These are phyloP conservation scores for Chrysoporthe austroafricana DNA, from an alignment of 2,329 filamentous ascomycete species.

Conservation along the genomic window DNA sequence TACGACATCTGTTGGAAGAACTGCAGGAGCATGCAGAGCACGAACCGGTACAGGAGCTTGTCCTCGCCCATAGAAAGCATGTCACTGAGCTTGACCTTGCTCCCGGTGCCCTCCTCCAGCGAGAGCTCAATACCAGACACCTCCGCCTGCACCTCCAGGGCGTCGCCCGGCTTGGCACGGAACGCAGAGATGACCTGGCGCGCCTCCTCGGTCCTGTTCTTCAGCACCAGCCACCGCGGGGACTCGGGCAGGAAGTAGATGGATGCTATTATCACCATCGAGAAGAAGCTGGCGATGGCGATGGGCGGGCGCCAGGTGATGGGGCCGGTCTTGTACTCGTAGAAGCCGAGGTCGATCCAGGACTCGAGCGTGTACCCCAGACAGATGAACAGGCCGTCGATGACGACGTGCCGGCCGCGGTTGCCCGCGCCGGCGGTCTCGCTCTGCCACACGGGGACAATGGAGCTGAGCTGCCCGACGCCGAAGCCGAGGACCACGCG, in stretches of 20 bases:
- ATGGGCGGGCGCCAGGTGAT: constrained; percentile 31
- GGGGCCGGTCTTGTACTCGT: constrained; percentile 28
- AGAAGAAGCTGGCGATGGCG: constrained; percentile 27
- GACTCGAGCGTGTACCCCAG: constrained; percentile 29
- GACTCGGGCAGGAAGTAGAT: constrained; percentile 31
- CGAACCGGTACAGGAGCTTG: constrained; percentile 54
- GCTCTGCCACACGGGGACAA: constrained; percentile 38
- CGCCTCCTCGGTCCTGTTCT: constrained; percentile 26
- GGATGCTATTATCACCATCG: constrained; percentile 21
- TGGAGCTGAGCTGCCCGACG: constrained; percentile 51
- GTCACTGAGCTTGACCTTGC: constrained; percentile 44
- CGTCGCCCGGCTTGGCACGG: constrained; percentile 25
- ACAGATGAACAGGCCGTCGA: constrained; percentile 31
- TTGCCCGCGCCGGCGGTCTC: constrained; percentile 32
- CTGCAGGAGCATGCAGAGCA: constrained; percentile 52
- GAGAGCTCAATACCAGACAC: constrained; percentile 28
- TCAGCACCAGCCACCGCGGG: constrained; percentile 29
- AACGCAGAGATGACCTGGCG: constrained; percentile 28
- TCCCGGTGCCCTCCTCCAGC: constrained; percentile 39
- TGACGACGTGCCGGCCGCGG: constrained; percentile 32
- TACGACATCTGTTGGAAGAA: constrained; percentile 54
- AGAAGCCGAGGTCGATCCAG: constrained; percentile 31
- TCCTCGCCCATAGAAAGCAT: constrained; percentile 55
- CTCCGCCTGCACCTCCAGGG: constrained; percentile 27
- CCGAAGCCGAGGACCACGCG: constrained; percentile 56